Evolutionary conservation across 176 grass and related monocot genomes (phyloP).

Genomic region (Luzula sylvatica): DNA sequence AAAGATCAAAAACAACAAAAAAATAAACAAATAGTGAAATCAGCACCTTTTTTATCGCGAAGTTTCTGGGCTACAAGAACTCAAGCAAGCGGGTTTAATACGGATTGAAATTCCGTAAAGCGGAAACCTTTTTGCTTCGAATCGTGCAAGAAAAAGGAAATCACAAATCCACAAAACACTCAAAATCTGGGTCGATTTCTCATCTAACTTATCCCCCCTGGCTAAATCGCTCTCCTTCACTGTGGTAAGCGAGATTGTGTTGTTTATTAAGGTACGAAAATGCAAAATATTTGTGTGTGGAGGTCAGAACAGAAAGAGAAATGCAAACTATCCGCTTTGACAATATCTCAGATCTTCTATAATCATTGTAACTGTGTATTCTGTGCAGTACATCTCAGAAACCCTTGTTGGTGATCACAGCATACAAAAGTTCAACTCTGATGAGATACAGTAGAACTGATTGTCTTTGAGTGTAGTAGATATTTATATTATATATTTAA

Average conservation of each 20-base stretch:
- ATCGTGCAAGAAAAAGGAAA: conserved; percentile 19
- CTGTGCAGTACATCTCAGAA: too few relatives aligned
- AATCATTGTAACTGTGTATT: too few relatives aligned
- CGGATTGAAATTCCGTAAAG: background rate
- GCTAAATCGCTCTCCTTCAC: background rate
- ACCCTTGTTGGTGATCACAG: too few relatives aligned
- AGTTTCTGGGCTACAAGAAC: conserved; percentile 10
- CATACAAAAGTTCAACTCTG: too few relatives aligned
- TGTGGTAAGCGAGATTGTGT: background rate
- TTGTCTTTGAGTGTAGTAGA: too few relatives aligned
- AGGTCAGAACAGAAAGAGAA: conserved; percentile 3
- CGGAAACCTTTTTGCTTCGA: background rate
- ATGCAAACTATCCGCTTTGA: background rate
- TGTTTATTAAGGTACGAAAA: conserved; percentile 7
- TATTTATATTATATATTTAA: too few relatives aligned
- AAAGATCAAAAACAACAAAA: background rate
- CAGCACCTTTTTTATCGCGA: conserved; percentile 15
- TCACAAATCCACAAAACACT: background rate
- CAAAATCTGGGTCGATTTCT: background rate
- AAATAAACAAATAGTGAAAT: conserved; percentile 3
- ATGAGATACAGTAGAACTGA: too few relatives aligned
- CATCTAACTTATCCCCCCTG: background rate
- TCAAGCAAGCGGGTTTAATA: background rate
- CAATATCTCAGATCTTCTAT: too few relatives aligned
- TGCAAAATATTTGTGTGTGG: background rate